phyloP scores from a whole-genome alignment of 352 stramenopile species.

The Phytophthora hibernalis region DNA sequence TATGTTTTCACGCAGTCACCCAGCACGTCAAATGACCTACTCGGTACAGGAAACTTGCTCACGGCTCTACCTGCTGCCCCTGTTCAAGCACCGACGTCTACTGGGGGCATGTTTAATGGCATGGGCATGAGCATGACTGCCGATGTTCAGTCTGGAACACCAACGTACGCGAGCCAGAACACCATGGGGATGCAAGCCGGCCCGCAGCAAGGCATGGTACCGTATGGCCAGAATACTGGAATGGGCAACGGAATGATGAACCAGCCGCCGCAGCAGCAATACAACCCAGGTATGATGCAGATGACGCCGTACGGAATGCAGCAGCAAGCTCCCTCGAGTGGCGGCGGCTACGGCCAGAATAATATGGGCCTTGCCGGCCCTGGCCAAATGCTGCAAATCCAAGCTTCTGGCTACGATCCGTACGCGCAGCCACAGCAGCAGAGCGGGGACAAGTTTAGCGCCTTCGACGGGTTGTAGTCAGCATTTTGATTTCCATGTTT shows the following conservation, averaged over 20 bases:
- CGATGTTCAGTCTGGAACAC: conserved; percentile 25
- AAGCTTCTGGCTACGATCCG: conserved; percentile 59
- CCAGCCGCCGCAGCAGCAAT: conserved; percentile 33
- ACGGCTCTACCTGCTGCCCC: conserved; percentile 51
- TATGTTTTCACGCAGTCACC: conserved; percentile 28
- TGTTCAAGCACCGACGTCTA: conserved; percentile 35
- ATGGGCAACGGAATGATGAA: conserved; percentile 52
- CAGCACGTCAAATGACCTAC: conserved; percentile 45
- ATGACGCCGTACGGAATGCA: conserved; percentile 82
- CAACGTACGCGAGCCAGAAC: conserved; percentile 53
- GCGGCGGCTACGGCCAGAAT: conserved; percentile 46
- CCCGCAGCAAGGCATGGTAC: conserved; percentile 43
- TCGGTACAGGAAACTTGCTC: conserved; percentile 56
- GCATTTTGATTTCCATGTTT: conserved; percentile 35
- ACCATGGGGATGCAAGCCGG: conserved; percentile 40
- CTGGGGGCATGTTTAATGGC: conserved; percentile 64
- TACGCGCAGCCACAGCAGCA: conserved; percentile 59
- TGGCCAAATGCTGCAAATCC: conserved; percentile 75
- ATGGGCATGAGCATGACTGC: conserved; percentile 63
- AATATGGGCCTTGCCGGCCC: conserved; percentile 60
- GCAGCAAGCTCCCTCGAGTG: conserved; percentile 56
- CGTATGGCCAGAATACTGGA: conserved; percentile 38
- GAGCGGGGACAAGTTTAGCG: conserved; percentile 75
- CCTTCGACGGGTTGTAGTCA: conserved; percentile 77
- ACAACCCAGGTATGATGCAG: conserved; percentile 71